Conservation (phyloP, 352 stramenopile species). For the Phytophthora lateralis region DNA sequence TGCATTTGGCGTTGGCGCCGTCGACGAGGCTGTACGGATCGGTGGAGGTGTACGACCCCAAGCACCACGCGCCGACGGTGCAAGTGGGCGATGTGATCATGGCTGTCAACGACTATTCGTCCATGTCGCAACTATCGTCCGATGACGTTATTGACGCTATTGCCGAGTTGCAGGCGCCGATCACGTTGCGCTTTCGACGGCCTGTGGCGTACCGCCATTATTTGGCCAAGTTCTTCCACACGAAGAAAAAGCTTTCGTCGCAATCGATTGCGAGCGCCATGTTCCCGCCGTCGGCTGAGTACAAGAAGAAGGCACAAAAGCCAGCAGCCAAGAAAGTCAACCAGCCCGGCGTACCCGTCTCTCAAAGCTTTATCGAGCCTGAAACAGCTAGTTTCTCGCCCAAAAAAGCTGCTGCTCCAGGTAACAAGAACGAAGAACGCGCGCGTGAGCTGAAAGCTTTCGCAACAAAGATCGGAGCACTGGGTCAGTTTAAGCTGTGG, state of each 20-base stretch:
- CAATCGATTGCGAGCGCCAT: slow-evolving; percentile 61
- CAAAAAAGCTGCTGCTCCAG: slow-evolving; percentile 15
- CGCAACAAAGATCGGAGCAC: slow-evolving; percentile 50
- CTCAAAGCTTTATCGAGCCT: slow-evolving; percentile 43
- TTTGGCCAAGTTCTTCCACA: slow-evolving; percentile 49
- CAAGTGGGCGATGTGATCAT: slow-evolving; percentile 75
- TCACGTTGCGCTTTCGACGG: slow-evolving; percentile 59
- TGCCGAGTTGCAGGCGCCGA: slow-evolving; percentile 42
- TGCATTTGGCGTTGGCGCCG: slow-evolving; percentile 58
- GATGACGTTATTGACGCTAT: slow-evolving; percentile 73
- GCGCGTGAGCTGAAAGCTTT: slow-evolving; percentile 47
- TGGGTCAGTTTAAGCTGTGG: slow-evolving; percentile 71
- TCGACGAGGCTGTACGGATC: slow-evolving; percentile 78
- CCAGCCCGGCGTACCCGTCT: slow-evolving; percentile 20
- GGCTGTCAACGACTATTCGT: slow-evolving; percentile 61
- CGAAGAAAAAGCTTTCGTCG: slow-evolving; percentile 45
- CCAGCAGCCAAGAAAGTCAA: slow-evolving; percentile 18
- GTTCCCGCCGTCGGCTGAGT: slow-evolving; percentile 71
- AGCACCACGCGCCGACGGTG: slow-evolving; percentile 42
- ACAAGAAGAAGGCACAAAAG: slow-evolving; percentile 45
- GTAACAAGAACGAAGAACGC: slow-evolving; percentile 29
- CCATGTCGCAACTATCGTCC: slow-evolving; percentile 46
- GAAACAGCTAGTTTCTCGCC: slow-evolving; percentile 22
- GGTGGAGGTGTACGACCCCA: slow-evolving; percentile 76
- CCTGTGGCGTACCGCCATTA: slow-evolving; percentile 63